These are phyloP conservation scores for Mycena galericulata DNA, from an alignment of 768 basidiomycete species.

Conservation along the genomic window DNA sequence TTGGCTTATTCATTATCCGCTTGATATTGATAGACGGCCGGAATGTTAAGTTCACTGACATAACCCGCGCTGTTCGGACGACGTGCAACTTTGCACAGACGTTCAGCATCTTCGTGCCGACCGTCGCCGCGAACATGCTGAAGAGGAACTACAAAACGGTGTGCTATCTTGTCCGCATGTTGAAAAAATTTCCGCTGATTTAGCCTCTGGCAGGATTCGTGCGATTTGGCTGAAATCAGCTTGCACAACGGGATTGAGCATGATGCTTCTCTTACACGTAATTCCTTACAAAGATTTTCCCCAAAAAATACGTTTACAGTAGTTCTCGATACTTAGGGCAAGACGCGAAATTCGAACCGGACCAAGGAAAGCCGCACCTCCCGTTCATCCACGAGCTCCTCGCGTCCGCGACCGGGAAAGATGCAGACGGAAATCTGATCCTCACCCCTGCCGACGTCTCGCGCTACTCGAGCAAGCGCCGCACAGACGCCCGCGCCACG, in stretches of 20 bases:
- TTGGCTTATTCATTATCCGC: background rate
- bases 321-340: conserved; percentile 55
- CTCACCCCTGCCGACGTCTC: conserved; percentile 73
- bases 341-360: conserved; percentile 56
- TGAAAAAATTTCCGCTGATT: background rate
- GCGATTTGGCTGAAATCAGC: conserved; percentile 76
- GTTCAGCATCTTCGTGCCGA: conserved; percentile 77
- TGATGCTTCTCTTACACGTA: conserved; percentile 72
- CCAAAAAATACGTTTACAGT: conserved; percentile 28
- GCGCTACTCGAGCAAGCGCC: conserved; percentile 67
- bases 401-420: conserved; percentile 68
- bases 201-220: conserved; percentile 55
- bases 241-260: conserved; percentile 84
- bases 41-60: conserved; percentile 71
- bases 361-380: conserved; percentile 66
- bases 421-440: conserved; percentile 55
- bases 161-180: background rate
- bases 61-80: conserved; percentile 55
- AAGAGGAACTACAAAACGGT: conserved; percentile 62
- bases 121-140: conserved; percentile 68
- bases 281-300: conserved; percentile 45
- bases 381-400: conserved; percentile 68
- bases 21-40: conserved; percentile 71
- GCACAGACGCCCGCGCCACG: conserved; percentile 61
- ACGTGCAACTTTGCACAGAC: conserved; percentile 79